Evolutionary conservation across 495 filamentous ascomycete species (phyloP), one percentile per base, ranked within the genome.

Genomic region (Penicillium verhagenii): DNA sequence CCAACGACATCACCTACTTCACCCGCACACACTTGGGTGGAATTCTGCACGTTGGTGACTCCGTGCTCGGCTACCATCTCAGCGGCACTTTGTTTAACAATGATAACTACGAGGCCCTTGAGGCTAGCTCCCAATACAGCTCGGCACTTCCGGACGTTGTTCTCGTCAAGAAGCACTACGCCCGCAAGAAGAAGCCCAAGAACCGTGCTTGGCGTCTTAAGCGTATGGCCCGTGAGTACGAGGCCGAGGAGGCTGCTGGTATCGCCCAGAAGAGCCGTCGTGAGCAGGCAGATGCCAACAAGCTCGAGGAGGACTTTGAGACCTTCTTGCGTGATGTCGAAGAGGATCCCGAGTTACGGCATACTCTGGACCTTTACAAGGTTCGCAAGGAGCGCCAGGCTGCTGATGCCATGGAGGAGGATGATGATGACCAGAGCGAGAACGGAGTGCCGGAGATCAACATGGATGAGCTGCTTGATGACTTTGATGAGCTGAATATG

Each of bases 241-340:
- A 87, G 42, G 80, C 95, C 67, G 79, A 95, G 69, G 66, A 64
- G 4, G 43, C 50, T 20, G 85, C 49, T 37, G 54, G 37, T 23
- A 54, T 21, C 44, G 25, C 38, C 35, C 47, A 58, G 10, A 54
- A 37, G 0, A 65, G 84, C 29, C 83, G 86, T 71, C 89, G 91
- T 67, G 75, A 90, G 47, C 64, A 71, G 26, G 59, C 70, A 39
- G 93, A 97, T 66, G 86, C 89, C 58, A 88, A 91, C 49, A 81
- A 84, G 40, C 84, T 91, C 65, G 95, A 97, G 58, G 79, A 83
- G 35, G 94, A 99, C 70, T 97, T 91, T 67, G 95, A 99, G 78
- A 84, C 89, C 84, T 99, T 99, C 83, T 74, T 99, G 74, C 84
- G 89, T 37, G 95, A 97, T 71, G 88, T 99, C 10, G 95, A 99